Conservation (phyloP, 2,329 filamentous ascomycete genomes). For the Penicillium sp. region DNA sequence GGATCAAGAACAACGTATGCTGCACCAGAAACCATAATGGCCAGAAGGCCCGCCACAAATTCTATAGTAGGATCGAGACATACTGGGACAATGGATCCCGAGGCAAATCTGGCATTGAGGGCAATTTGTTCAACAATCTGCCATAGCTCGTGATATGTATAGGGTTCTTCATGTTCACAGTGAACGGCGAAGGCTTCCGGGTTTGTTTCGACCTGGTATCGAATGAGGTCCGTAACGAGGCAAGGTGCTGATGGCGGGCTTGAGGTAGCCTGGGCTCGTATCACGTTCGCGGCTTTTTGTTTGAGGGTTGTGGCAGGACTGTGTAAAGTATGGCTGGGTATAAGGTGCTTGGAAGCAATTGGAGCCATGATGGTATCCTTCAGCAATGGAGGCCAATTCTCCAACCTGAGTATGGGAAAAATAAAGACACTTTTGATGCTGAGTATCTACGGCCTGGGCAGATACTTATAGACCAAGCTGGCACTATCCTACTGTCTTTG, state of each 20-base stretch:
- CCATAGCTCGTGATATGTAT: not conserved
- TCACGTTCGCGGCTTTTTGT: not conserved
- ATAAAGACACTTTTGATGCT: not conserved
- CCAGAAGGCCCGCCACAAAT: not conserved
- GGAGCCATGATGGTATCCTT: not conserved
- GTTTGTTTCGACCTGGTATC: not conserved
- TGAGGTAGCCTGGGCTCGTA: not conserved
- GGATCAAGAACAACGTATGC: not conserved
- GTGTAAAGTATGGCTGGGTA: not conserved
- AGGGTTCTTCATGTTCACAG: not conserved
- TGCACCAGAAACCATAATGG: not conserved
- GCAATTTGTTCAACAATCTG: not conserved
- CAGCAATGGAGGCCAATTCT: not conserved
- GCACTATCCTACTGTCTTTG: not conserved
- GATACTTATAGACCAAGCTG: not conserved
- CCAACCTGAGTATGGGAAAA: not conserved
- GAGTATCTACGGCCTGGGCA: not conserved
- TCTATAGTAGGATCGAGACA: not conserved
- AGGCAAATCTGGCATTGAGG: not conserved
- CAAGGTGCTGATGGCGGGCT: not conserved
- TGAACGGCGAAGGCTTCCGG: not conserved
- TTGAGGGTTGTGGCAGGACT: not conserved
- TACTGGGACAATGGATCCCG: not conserved
- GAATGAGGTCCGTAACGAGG: not conserved
- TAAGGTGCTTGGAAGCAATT: not conserved